Evolutionary conservation across 2,329 filamentous ascomycete species (phyloP).

Genomic region (Fusarium tanahbumbuense): DNA sequence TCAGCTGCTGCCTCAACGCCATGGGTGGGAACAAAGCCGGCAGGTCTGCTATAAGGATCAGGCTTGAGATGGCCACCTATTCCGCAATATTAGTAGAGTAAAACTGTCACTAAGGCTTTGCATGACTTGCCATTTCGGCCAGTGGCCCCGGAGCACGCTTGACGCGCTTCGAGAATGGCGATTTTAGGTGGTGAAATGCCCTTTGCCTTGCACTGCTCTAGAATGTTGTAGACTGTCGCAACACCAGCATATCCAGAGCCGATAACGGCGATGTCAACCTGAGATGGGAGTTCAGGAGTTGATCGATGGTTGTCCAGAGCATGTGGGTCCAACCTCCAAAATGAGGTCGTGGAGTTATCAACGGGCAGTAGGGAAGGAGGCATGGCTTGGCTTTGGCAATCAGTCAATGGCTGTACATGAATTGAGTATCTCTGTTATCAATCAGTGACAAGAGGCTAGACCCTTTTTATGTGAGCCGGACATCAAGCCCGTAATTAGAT

Average conservation of each 20-base stretch:
- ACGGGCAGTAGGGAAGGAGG: neutral
- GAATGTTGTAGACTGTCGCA: neutral
- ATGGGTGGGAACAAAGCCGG: neutral
- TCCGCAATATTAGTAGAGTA: fast-evolving
- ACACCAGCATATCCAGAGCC: slow-evolving; percentile 5
- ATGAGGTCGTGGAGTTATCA: neutral
- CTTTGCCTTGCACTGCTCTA: neutral
- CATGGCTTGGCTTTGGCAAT: neutral
- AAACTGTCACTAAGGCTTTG: fast-evolving
- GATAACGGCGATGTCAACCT: slow-evolving; percentile 1
- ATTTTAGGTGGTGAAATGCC: neutral
- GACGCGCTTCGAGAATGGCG: slow-evolving; percentile 7
- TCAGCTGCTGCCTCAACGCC: neutral
- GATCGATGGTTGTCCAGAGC: neutral
- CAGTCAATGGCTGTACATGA: neutral
- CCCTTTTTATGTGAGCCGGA: neutral
- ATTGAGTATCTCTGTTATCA: neutral
- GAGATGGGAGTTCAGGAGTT: neutral
- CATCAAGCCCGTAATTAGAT: neutral
- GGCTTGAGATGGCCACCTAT: neutral
- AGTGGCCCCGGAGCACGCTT: slow-evolving; percentile 4
- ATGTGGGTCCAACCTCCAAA: slow-evolving; percentile 8
- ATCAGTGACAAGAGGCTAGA: neutral
- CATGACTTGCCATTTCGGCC: neutral
- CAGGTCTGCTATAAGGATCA: neutral